Evolutionary conservation across 108 stramenopile genomes (phyloP).

Genomic region (Nitzschia sp.): DNA sequence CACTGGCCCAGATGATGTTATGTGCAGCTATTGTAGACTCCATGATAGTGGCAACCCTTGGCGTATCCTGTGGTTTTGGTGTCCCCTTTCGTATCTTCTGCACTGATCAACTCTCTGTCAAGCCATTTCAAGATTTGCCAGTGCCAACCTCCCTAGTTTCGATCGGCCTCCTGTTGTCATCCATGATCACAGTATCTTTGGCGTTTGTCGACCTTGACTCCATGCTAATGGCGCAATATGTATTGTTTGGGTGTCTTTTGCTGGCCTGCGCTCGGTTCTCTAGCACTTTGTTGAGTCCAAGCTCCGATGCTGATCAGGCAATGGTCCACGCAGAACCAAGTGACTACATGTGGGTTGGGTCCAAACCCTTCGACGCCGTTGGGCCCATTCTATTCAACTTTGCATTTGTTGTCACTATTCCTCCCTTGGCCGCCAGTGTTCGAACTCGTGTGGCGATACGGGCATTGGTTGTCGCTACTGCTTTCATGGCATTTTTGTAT

Average conservation of each 20-base stretch:
- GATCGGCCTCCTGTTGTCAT: background rate
- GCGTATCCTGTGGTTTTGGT: constrained; percentile 10
- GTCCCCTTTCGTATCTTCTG: constrained; percentile 2
- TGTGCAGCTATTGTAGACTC: constrained; percentile 15
- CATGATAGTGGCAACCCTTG: constrained; percentile 7
- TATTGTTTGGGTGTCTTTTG: constrained; percentile 12
- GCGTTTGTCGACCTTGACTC: constrained; percentile 14
- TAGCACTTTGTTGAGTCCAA: background rate
- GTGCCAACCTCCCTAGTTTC: constrained; percentile 4
- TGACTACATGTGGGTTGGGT: background rate
- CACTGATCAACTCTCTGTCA: constrained; percentile 6
- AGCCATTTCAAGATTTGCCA: constrained; percentile 2
- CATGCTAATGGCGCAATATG: constrained; percentile 14
- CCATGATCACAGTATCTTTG: constrained; percentile 10
- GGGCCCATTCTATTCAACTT: constrained; percentile 14
- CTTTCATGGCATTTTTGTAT: constrained; percentile 9
- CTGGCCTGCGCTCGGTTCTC: constrained; percentile 15
- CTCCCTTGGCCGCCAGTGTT: constrained; percentile 4
- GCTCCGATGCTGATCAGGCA: background rate
- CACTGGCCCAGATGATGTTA: constrained; percentile 19
- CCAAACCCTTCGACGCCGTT: constrained; percentile 17
- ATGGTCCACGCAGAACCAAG: background rate
- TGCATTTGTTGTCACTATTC: constrained; percentile 16
- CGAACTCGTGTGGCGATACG: background rate
- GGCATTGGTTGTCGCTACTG: constrained; percentile 6